phyloP scores from a whole-genome alignment of 345 rosid genomes.

The Orychophragmus violaceus region DNA sequence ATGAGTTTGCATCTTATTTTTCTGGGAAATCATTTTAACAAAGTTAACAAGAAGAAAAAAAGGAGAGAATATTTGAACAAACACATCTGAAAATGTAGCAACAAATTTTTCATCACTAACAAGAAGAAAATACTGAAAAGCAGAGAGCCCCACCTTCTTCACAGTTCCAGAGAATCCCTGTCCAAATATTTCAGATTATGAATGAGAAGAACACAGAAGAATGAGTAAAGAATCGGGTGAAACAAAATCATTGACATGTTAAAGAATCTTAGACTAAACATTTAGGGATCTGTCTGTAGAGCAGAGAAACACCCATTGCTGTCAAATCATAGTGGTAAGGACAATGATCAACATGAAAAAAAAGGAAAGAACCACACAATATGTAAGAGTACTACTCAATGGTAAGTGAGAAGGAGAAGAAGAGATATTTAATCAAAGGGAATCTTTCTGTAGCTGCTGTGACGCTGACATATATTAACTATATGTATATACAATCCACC shows the following conservation, averaged over 20 bases:
- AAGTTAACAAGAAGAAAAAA: slow-evolving; percentile 1
- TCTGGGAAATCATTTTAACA: background rate
- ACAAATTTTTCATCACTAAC: slow-evolving; percentile 27
- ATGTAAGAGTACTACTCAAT: slow-evolving; percentile 24
- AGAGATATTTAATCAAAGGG: background rate
- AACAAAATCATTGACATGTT: slow-evolving; percentile 25
- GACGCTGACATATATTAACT: slow-evolving; percentile 4
- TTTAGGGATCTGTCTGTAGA: background rate
- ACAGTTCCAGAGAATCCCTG: slow-evolving; percentile 28
- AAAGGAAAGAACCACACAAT: background rate
- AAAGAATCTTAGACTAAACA: slow-evolving; percentile 24
- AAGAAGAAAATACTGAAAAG: slow-evolving; percentile 21
- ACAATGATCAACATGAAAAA: slow-evolving; percentile 11
- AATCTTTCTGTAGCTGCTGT: slow-evolving; percentile 22
- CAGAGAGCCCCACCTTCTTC: slow-evolving; percentile 25
- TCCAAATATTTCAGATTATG: slow-evolving; percentile 15
- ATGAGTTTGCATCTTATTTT: slow-evolving; percentile 28
- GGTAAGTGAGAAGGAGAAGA: slow-evolving; percentile 13
- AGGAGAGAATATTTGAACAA: slow-evolving; percentile 13
- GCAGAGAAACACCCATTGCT: slow-evolving; percentile 3
- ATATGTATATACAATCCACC: background rate
- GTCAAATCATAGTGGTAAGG: slow-evolving; percentile 23
- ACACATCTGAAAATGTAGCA: slow-evolving; percentile 24
- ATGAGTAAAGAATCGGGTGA: slow-evolving; percentile 7
- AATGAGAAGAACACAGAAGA: slow-evolving; percentile 14